Percentiles rank a stretch among this genome's conserved stretches.
These are phyloP conservation scores for Fusarium sp. DNA, from an alignment of 2,329 filamentous ascomycete genomes.

Conservation along the genomic window DNA sequence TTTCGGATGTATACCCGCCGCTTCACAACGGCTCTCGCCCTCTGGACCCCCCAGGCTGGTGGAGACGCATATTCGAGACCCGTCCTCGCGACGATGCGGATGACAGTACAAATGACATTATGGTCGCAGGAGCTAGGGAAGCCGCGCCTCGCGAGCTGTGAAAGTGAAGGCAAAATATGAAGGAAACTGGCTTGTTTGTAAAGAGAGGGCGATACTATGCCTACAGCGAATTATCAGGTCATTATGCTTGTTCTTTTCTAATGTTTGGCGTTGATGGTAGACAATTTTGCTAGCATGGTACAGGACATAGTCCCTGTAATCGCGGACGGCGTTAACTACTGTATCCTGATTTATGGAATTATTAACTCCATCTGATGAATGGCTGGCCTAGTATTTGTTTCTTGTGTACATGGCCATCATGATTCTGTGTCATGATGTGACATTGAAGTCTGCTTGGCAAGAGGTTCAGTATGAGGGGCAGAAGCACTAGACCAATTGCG, in stretches of 20 bases:
- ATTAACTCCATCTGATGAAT: background rate
- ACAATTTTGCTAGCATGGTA: conserved; percentile 31
- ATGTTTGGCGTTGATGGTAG: conserved; percentile 31
- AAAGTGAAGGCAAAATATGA: background rate
- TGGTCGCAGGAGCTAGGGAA: conserved; percentile 64
- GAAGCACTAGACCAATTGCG: background rate
- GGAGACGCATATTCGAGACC: conserved; percentile 86
- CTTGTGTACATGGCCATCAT: conserved; percentile 5
- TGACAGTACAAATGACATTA: conserved; percentile 71
- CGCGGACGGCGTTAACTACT: conserved; percentile 9
- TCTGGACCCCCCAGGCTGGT: conserved; percentile 90
- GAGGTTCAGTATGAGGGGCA: background rate
- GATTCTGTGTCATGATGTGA: conserved; percentile 24
- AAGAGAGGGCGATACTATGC: background rate
- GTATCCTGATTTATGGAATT: conserved; percentile 29
- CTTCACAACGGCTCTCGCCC: conserved; percentile 87
- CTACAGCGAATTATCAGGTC: background rate
- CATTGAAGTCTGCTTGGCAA: background rate
- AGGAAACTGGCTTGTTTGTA: background rate
- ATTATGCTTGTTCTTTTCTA: conserved; percentile 4
- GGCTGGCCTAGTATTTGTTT: background rate
- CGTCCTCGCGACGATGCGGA: conserved; percentile 61
- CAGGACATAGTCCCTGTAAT: conserved; percentile 10
- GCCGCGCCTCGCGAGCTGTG: conserved; percentile 44
- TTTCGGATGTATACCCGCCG: conserved; percentile 94